Base-by-base conservation (phyloP, 148 eudicot species). In the Polygonum aviculare region DNA sequence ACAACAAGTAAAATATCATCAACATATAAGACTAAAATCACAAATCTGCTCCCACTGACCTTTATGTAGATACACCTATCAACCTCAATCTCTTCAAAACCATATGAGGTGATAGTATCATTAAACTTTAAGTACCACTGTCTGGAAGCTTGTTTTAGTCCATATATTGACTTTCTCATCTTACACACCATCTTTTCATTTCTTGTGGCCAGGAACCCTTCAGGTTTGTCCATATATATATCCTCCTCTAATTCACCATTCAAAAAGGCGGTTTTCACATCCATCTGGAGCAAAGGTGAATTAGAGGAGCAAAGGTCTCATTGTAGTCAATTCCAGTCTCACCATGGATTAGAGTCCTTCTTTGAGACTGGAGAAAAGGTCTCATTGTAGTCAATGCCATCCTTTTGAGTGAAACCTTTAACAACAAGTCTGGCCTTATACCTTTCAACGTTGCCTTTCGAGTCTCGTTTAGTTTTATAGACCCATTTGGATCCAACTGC, bases 211-310 rank as follows among this genome's bases (percentile, higher is more conserved):
- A 31, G 9, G 6, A 62, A 62, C 3, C 31, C 75, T 73, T 73
- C 44, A 33, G 3, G 12, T 18, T 69, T 33, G 26, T 73, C 18
- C 31, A 73, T 40, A 1, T 73, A 73, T 15, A 73, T 33, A 19
- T 45, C 35, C 40, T 41, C 35, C 50, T 73, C 22, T 73, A 69
- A 16, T 16, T 69, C 73, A 1, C 73, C 45, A 69, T 36, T 69
- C 7, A 31, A 4, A 31, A 69, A 69, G n/a, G 54, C 18, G n/a
- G 51, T 73, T 48, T 73, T 73, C 52, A 73, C 52, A 73, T 44
- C 54, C 50, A 45, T 73, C 40, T 73, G 55, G 2, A 5, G 75
- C 15, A 73, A 73, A 5, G 52, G 33, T 33, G 21, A 14, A 45
- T n/a, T n/a, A n/a, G n/a, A n/a, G n/a, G n/a, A n/a, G n/a, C n/a